A percentile compares a stretch with the other conserved stretches of the same genome.
These are phyloP conservation scores for Parmales sp. DNA, from an alignment of 108 stramenopile species.

Conservation along the genomic window DNA sequence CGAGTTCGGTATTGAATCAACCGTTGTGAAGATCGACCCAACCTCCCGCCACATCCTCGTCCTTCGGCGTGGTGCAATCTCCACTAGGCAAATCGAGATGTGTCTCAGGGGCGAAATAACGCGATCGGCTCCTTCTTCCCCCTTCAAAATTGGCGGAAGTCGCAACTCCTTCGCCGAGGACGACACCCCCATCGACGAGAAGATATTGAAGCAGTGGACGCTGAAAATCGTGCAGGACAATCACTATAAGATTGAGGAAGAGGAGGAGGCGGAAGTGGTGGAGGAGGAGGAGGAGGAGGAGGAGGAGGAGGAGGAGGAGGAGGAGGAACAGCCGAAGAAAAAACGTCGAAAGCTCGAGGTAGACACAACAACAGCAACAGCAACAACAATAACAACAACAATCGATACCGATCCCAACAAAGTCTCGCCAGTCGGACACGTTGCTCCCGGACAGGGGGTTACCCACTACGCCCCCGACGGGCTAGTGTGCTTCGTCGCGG, in stretches of 20 bases:
- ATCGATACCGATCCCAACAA: slow-evolving; percentile 44
- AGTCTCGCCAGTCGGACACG: slow-evolving; percentile 25
- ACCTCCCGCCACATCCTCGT: slow-evolving; percentile 7
- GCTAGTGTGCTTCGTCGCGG: slow-evolving; percentile 55
- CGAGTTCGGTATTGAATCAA: slow-evolving; percentile 50
- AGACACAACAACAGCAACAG: too few relatives aligned
- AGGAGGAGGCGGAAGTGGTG: not conserved
- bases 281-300: not conserved
- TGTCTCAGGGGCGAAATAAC: too few relatives aligned
- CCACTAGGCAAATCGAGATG: not conserved
- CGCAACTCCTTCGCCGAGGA: too few relatives aligned
- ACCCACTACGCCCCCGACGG: slow-evolving; percentile 93
- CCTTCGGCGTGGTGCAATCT: slow-evolving; percentile 25
- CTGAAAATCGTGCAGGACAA: not conserved
- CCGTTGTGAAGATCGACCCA: slow-evolving; percentile 34
- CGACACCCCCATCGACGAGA: too few relatives aligned
- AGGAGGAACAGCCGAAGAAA: not conserved
- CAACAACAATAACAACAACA: too few relatives aligned
- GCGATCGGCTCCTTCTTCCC: too few relatives aligned
- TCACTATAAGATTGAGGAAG: not conserved
- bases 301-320: not conserved
- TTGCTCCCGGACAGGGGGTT: slow-evolving; percentile 84
- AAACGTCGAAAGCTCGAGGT: slow-evolving; percentile 1
- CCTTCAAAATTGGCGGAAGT: too few relatives aligned
- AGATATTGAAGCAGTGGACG: not conserved